These are phyloP conservation scores for Alternaria incomplexa DNA, from an alignment of 2,329 filamentous ascomycete genomes.

Conservation along the genomic window DNA sequence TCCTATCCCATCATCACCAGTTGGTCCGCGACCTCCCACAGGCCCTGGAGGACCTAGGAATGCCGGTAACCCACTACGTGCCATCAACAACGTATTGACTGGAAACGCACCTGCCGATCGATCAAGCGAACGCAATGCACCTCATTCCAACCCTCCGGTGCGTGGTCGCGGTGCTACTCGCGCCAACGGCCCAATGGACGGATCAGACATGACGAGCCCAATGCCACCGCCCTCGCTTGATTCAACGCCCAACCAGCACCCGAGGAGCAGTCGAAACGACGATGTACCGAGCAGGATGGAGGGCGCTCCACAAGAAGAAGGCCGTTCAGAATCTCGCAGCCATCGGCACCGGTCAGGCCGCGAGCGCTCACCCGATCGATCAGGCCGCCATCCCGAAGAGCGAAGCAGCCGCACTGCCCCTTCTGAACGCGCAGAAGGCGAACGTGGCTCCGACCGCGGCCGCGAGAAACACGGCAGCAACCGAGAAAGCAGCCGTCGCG, in stretches of 20 bases:
- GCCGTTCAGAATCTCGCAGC: constrained; percentile 34
- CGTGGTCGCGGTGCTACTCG: constrained; percentile 42
- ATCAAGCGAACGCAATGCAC: constrained; percentile 18
- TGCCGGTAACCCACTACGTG: constrained; percentile 29
- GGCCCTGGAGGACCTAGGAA: constrained; percentile 39
- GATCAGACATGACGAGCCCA: constrained; percentile 19
- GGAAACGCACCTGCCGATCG: constrained; percentile 35
- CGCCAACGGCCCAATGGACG: constrained; percentile 29
- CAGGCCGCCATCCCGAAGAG: constrained; percentile 36
- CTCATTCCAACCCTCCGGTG: constrained; percentile 30
- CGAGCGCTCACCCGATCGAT: constrained; percentile 32
- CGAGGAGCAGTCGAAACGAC: constrained; percentile 28
- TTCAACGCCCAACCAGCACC: constrained; percentile 29
- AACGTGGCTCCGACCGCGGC: constrained; percentile 30
- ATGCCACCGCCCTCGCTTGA: constrained; percentile 35
- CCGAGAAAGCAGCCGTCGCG: constrained; percentile 27
- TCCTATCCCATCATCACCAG: constrained; percentile 35
- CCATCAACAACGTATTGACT: constrained; percentile 40
- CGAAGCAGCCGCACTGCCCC: constrained; percentile 29
- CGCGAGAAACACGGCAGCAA: constrained; percentile 37
- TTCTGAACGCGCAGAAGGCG: constrained; percentile 26
- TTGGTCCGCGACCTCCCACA: constrained; percentile 40
- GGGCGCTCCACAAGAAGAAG: constrained; percentile 29
- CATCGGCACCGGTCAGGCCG: constrained; percentile 37
- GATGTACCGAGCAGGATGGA: constrained; percentile 23